Base-by-base conservation (phyloP, 1,139 yeast genomes). In the Candida sojae region DNA sequence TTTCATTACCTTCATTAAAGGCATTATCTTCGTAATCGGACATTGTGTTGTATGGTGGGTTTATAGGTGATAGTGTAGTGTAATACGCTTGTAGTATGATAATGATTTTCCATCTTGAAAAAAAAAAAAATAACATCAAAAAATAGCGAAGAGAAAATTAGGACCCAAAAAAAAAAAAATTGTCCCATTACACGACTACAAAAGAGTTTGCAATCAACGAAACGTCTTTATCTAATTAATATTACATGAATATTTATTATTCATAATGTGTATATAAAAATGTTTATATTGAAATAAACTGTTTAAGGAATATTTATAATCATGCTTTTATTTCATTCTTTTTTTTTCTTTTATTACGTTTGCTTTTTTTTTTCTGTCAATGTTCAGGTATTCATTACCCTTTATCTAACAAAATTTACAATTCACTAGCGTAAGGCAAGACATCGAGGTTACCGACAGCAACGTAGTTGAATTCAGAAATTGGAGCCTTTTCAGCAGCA, bases 401-500 rank as follows among this genome's bases (percentile, higher is more conserved):
- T 17, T 17, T 17, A 17, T 17, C 21, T 17, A 17, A 17, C 21
- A 17, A 31, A 35, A n/a, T 39, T 67, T 83, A 89, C 72, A 93
- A 86, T 76, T 93, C 97, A 70, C 87, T 91, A 64, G 88, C 86
- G 73, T 79, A 88, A 64, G 99, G 98, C 72, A 93, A 83, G 59
- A 82, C 84, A 67, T 86, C 86, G 55, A 88, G 84, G 70, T 91
- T 86, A 74, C 99, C 99, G 57, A 90, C 86, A 56, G 95, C 97
- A 57, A 87, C 96, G 64, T 87, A 86, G 76, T 87, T 91, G 76
- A 86, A 84, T 62, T 83, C 83, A 57, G 81, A 80, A 58, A 84
- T 66, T 61, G 84, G 77, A 44, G 79, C 69, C 53, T 73, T 69
- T 57, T 76, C 71, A 52, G 79, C 76, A 38, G 66, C 64, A 54